phyloP scores from a whole-genome alignment of 2,329 filamentous ascomycete genomes.

The Alternaria viburni region DNA sequence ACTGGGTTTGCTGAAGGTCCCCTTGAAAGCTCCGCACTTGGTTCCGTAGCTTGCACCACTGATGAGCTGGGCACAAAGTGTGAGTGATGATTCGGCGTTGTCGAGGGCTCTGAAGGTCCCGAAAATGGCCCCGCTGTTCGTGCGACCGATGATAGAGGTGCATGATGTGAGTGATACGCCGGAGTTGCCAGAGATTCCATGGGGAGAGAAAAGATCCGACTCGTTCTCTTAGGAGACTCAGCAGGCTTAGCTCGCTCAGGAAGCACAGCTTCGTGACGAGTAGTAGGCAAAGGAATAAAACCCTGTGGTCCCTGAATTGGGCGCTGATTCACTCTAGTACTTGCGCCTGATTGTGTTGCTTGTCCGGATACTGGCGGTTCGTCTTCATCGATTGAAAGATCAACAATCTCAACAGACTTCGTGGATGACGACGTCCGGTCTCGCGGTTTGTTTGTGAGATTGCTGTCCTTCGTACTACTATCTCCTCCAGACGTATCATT shows the following conservation, averaged over 20 bases:
- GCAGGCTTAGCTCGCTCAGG: background rate
- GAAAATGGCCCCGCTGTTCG: background rate
- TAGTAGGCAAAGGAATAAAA: background rate
- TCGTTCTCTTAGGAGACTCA: background rate
- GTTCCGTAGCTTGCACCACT: background rate
- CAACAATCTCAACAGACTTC: constrained; percentile 1
- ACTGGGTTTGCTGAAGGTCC: background rate
- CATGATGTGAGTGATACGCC: background rate
- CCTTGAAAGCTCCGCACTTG: background rate
- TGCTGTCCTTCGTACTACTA: background rate
- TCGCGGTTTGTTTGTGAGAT: background rate
- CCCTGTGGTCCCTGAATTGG: background rate
- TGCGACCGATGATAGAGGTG: background rate
- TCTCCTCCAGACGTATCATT: background rate
- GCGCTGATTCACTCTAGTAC: background rate
- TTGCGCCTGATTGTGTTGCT: background rate
- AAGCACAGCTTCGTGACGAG: background rate
- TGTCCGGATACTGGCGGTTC: background rate
- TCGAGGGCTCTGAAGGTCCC: background rate
- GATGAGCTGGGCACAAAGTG: background rate
- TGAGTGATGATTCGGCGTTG: background rate
- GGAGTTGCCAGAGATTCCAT: background rate
- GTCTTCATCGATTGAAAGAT: constrained; percentile 3
- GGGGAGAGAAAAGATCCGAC: background rate
- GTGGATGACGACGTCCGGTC: background rate